Evolutionary conservation across 495 filamentous ascomycete genomes (phyloP).

Genomic region (Lasiosphaeriaceae sp.): DNA sequence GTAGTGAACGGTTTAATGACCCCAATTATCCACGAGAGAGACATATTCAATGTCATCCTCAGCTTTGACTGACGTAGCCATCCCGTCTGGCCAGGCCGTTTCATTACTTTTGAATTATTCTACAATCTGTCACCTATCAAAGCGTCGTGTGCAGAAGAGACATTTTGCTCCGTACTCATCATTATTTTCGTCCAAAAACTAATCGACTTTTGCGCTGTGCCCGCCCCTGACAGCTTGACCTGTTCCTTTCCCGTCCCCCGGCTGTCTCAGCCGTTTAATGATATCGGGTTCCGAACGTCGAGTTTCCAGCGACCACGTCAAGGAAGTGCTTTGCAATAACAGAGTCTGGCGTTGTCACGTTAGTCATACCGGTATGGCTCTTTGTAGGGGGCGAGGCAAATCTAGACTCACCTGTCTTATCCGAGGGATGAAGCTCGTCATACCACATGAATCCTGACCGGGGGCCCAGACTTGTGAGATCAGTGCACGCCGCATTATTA

Average conservation of each 20-base stretch:
- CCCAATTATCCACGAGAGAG: too few relatives aligned
- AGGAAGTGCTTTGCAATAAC: constrained; percentile 58
- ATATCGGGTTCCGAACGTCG: constrained; percentile 48
- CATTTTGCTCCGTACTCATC: too few relatives aligned
- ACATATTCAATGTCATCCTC: background rate
- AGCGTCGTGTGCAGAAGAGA: too few relatives aligned
- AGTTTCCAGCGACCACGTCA: constrained; percentile 53
- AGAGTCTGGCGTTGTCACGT: constrained; percentile 19
- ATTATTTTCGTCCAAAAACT: too few relatives aligned
- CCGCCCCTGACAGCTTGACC: background rate
- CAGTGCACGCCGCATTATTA: constrained; percentile 18
- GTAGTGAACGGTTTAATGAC: too few relatives aligned
- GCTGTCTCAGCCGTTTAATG: background rate
- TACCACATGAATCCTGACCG: constrained; percentile 45
- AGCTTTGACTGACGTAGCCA: background rate
- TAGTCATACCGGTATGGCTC: constrained; percentile 30
- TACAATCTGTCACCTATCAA: too few relatives aligned
- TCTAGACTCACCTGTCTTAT: constrained; percentile 45
- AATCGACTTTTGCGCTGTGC: background rate
- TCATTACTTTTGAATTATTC: too few relatives aligned
- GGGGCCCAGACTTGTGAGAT: constrained; percentile 29
- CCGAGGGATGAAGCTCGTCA: constrained; percentile 66
- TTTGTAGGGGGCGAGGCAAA: constrained; percentile 46
- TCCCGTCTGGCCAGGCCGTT: background rate
- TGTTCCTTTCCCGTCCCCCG: too few relatives aligned